Conservation (phyloP, 2,329 filamentous ascomycete genomes). For the Xylaria sp. region DNA sequence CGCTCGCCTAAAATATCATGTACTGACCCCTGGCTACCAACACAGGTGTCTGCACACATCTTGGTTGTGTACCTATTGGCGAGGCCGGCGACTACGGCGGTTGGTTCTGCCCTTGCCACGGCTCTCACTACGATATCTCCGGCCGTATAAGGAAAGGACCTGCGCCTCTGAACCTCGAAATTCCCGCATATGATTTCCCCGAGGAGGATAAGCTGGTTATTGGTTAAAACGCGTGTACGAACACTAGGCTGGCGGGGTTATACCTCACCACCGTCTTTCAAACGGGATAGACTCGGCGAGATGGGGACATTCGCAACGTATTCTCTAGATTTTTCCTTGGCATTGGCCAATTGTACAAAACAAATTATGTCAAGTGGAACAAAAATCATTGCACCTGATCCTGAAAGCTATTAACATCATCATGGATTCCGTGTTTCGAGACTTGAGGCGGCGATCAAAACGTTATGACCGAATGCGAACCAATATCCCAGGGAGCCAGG, state of each 20-base stretch:
- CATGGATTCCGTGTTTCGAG: slow-evolving; percentile 28
- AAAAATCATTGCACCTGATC: slow-evolving; percentile 39
- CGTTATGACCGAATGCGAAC: slow-evolving; percentile 13
- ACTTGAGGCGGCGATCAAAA: slow-evolving; percentile 14
- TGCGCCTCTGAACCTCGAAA: slow-evolving; percentile 96
- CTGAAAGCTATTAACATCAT: slow-evolving; percentile 15
- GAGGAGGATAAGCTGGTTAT: slow-evolving; percentile 90
- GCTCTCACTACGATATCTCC: slow-evolving; percentile 99
- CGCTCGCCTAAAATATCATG: background rate
- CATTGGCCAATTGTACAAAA: slow-evolving; percentile 50
- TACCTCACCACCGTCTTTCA: slow-evolving; percentile 36
- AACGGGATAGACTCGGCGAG: slow-evolving; percentile 49
- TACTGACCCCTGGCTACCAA: slow-evolving; percentile 35
- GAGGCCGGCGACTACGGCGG: slow-evolving; percentile 98
- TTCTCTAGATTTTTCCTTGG: slow-evolving; percentile 49
- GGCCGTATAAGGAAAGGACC: slow-evolving; percentile 98
- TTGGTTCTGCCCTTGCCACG: slow-evolving; percentile 99
- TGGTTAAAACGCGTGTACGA: slow-evolving; percentile 72
- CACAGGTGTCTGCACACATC: slow-evolving; percentile 95
- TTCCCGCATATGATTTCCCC: slow-evolving; percentile 91
- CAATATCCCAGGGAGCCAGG: slow-evolving; percentile 15
- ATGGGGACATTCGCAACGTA: slow-evolving; percentile 45
- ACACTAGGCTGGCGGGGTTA: slow-evolving; percentile 46
- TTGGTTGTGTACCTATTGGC: slow-evolving; percentile 98
- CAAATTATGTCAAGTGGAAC: slow-evolving; percentile 46